Percentiles rank a stretch among this genome's conserved stretches.
Conservation (phyloP, 345 rosid species). For the Arabidopsis arenosa region DNA sequence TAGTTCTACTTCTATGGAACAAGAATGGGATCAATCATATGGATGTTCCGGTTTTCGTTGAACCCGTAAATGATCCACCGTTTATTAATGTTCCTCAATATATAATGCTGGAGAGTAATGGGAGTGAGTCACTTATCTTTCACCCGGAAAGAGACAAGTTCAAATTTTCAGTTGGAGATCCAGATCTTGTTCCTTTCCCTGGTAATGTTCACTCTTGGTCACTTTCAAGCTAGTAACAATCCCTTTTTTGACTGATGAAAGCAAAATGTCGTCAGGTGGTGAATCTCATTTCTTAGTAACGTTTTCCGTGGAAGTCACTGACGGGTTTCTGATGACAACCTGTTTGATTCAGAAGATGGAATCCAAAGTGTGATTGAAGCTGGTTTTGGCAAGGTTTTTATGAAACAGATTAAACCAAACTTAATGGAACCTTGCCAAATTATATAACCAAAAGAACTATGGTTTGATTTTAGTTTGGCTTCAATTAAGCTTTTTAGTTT, state of each 20-base stretch:
- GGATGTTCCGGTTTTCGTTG: constrained; percentile 62
- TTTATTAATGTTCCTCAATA: constrained; percentile 62
- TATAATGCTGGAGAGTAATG: constrained; percentile 54
- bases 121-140: constrained; percentile 58
- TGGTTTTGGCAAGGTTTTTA: no score
- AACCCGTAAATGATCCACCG: constrained; percentile 88
- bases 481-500: no score
- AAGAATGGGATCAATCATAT: constrained; percentile 68
- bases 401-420: no score
- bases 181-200: constrained; percentile 71
- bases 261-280: no score
- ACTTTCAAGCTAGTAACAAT: constrained; percentile 10
- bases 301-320: no score
- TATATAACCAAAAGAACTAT: no score
- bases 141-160: constrained; percentile 57
- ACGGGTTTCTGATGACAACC: no score
- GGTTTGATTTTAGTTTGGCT: no score
- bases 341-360: no score
- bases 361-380: no score
- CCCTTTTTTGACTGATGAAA: background rate
- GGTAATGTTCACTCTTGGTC: constrained; percentile 51
- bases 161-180: constrained; percentile 80
- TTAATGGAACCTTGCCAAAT: no score
- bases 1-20: constrained; percentile 41
- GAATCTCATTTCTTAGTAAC: no score